phyloP scores from a whole-genome alignment of 176 grass and related monocot genomes.

The Elymus sibiricus region DNA sequence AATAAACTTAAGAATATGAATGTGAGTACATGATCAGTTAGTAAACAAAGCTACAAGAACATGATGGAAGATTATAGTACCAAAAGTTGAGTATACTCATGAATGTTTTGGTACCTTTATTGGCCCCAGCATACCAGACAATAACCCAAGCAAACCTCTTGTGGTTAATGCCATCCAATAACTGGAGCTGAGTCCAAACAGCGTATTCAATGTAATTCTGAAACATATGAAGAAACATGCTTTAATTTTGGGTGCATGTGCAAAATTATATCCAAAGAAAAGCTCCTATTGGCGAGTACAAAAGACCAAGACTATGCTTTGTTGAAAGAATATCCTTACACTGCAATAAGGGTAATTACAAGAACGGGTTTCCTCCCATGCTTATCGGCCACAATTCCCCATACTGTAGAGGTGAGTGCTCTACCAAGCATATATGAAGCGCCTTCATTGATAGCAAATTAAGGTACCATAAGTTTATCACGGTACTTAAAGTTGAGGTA shows the following conservation, averaged over 20 bases:
- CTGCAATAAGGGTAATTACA: conserved; percentile 45
- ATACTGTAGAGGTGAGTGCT: conserved; percentile 54
- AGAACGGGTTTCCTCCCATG: conserved; percentile 71
- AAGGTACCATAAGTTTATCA: conserved; percentile 13
- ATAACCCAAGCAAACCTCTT: conserved; percentile 42
- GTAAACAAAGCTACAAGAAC: neutral
- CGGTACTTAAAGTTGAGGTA: neutral
- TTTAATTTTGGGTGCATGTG: neutral
- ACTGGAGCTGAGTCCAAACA: conserved; percentile 64
- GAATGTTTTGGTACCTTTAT: conserved; percentile 47
- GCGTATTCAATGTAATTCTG: conserved; percentile 57
- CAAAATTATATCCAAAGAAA: neutral
- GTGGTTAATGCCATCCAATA: conserved; percentile 71
- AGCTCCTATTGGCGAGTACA: neutral
- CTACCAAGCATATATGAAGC: conserved; percentile 72
- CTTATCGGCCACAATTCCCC: conserved; percentile 72
- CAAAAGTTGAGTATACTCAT: neutral
- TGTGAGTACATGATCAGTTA: neutral
- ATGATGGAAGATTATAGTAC: neutral
- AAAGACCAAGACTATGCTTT: neutral
- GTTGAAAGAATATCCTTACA: conserved; percentile 42
- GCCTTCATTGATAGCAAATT: conserved; percentile 39
- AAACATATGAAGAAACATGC: neutral
- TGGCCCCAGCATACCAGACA: conserved; percentile 52
- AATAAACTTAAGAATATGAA: neutral